Evolutionary conservation across 2,329 filamentous ascomycete genomes (phyloP), one percentile per base, ranked within the genome.

Genomic region (Aspergillus sp.): DNA sequence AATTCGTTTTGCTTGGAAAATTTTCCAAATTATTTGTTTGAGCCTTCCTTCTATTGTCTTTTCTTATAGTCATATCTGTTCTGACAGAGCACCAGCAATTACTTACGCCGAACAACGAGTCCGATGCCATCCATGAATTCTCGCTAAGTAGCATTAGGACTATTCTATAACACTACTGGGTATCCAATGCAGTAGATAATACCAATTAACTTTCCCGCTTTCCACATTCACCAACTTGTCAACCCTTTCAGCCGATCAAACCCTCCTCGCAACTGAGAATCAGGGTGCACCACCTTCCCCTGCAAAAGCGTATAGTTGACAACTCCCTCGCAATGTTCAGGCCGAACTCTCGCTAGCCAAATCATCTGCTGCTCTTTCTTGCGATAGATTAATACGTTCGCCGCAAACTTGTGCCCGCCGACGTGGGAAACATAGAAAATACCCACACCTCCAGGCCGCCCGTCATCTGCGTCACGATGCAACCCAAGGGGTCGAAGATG

Each of bases 371-470:
- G 68, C 60, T 69, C 68, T 47, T 73, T 75, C 57, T 69, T 83
- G 17, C 92, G 84, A 73, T 97, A 97, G 1, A 97, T 79, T 78
- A 97, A 87, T 63, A 96, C 86, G 70, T 97, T 97, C 27, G 93
- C 93, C 48, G 88, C 88, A 78, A 93, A 97, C 79, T 96, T 96
- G 79, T 97, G 93, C 0, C 93, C 93, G 35, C 93, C 93, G 4
- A 96, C 90, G 70, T 97, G 93, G 59, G 87, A 93, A 64, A 96
- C 92, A 70, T 93, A 96, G 77, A 95, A 96, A 59, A 96, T 90
- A 1, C 90, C 92, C 1, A 93, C 91, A 8, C 92, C 92, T 7
- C 92, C 91, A 0, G 90, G 89, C 46, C 92, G 80, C 72, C 90
- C 86, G 71, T 96, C 92, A 70, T 93, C 86, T 9, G 91, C 76